Conservation (phyloP, 176 grass and related monocot genomes). For the Bothriochloa decipiens region DNA sequence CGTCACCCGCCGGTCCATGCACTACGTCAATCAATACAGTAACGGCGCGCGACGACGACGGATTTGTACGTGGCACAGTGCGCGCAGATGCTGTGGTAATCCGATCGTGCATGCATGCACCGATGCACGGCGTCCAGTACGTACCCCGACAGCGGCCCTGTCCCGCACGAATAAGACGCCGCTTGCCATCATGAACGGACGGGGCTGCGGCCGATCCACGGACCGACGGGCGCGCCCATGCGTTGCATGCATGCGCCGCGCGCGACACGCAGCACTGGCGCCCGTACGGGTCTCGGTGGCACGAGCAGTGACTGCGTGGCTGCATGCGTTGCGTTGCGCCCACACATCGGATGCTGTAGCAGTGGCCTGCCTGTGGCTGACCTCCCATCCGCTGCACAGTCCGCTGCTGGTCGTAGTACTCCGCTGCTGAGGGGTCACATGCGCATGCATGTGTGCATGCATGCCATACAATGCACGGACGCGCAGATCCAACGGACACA, state of each 20-base stretch:
- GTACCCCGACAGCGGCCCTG: not conserved
- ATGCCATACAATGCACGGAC: not conserved
- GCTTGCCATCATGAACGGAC: conserved; percentile 9
- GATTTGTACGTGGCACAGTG: conserved; percentile 6
- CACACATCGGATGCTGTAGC: not conserved
- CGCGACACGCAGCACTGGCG: not conserved
- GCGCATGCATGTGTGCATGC: not conserved
- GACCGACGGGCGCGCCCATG: not conserved
- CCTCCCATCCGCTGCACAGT: conserved; percentile 18
- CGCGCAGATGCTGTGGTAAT: too few species aligned
- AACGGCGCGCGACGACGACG: not conserved
- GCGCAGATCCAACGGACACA: not conserved
- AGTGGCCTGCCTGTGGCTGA: not conserved
- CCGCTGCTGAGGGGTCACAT: not conserved
- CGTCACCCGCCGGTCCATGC: not conserved
- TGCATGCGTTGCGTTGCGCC: not conserved
- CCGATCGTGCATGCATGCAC: not conserved
- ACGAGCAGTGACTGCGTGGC: not conserved
- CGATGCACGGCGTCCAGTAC: not conserved
- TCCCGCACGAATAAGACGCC: not conserved
- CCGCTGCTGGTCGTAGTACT: too few species aligned
- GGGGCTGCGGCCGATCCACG: too few species aligned
- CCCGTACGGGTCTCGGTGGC: conserved; percentile 1
- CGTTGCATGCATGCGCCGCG: not conserved
- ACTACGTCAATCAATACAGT: not conserved